These are phyloP conservation scores for Trifolium dubium DNA, from an alignment of 306 rosid genomes.

Conservation along the genomic window DNA sequence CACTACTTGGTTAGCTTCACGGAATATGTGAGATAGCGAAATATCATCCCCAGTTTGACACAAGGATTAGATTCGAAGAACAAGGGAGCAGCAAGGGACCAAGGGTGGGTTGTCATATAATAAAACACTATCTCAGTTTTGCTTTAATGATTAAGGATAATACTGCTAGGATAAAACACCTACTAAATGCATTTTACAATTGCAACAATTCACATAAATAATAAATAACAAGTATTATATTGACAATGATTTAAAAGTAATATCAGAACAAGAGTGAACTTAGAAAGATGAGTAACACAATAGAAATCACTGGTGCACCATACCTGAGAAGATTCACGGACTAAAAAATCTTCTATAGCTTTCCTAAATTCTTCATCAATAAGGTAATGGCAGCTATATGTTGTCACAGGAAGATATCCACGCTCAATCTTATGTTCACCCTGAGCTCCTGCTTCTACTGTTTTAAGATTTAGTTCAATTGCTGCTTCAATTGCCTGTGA, in stretches of 20 bases:
- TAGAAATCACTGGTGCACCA: constrained; percentile 11
- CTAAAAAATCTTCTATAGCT: constrained; percentile 70
- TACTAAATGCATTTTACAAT: constrained; percentile 3
- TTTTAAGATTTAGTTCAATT: constrained; percentile 76
- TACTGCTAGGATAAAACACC: not conserved
- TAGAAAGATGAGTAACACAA: not conserved
- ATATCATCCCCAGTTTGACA: too few relatives aligned
- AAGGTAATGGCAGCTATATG: constrained; percentile 90
- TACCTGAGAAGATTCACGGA: constrained; percentile 91
- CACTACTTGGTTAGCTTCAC: too few relatives aligned
- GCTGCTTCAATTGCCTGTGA: constrained; percentile 97
- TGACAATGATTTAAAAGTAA: constrained; percentile 15
- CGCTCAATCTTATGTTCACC: constrained; percentile 99
- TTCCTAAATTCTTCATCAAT: constrained; percentile 63
- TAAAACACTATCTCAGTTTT: not conserved
- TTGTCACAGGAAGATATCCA: constrained; percentile 87
- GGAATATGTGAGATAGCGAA: too few relatives aligned
- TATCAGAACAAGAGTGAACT: not conserved
- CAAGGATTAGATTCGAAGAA: too few relatives aligned
- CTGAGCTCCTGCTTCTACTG: constrained; percentile 98
- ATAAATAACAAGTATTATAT: not conserved
- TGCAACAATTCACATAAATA: not conserved
- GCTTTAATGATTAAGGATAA: constrained; percentile 9
- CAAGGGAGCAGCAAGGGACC: too few relatives aligned
- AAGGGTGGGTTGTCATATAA: not conserved